Evolutionary conservation across 129 eudicot species (phyloP).

Genomic region (Scalesia atractyloides): DNA sequence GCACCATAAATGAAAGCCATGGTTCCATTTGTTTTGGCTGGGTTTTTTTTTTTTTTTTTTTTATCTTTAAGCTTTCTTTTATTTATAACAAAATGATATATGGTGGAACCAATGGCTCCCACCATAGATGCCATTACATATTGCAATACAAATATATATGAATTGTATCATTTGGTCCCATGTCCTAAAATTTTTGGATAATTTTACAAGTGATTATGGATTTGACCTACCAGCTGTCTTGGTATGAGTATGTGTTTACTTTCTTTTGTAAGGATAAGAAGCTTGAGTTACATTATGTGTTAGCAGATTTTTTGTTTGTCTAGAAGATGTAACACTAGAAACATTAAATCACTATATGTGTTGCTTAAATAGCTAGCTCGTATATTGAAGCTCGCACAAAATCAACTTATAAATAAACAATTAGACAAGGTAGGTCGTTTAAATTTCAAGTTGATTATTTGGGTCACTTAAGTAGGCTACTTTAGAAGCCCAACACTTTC

Average conservation of each 20-base stretch:
- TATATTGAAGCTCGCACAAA: no score
- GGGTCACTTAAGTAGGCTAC: no score
- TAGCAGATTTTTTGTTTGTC: neutral
- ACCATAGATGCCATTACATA: constrained; percentile 37
- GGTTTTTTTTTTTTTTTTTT: no score
- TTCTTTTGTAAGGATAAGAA: neutral
- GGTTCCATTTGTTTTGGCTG: neutral
- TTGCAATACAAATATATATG: constrained; percentile 24
- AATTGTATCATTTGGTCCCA: constrained; percentile 29
- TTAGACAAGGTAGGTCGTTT: no score
- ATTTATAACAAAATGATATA: constrained; percentile 31
- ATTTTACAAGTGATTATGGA: constrained; percentile 26
- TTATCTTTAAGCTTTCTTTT: neutral
- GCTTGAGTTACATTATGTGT: neutral
- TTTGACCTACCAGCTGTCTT: constrained; percentile 26
- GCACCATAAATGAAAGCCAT: constrained; percentile 40
- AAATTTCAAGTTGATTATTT: no score
- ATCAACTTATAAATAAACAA: no score
- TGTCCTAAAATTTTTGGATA: constrained; percentile 15
- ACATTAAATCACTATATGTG: no score
- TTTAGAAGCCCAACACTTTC: no score
- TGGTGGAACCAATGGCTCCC: constrained; percentile 40
- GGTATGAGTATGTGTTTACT: neutral
- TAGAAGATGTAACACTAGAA: neutral
- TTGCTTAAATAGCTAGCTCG: no score